phyloP scores from a whole-genome alignment of 768 basidiomycete species.

The Tephrocybe rancida region DNA sequence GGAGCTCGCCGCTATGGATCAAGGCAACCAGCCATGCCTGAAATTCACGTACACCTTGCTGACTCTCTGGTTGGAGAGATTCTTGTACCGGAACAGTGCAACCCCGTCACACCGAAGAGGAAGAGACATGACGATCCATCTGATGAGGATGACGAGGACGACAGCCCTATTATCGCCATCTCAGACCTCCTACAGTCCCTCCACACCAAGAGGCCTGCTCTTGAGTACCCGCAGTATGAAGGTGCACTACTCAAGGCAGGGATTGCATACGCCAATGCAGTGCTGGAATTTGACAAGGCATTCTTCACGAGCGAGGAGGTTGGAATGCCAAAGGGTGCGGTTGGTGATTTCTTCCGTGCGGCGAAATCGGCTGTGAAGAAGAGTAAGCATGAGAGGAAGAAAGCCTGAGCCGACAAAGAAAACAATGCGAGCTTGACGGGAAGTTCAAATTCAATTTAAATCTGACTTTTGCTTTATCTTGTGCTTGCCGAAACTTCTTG shows the following conservation, averaged over 20 bases:
- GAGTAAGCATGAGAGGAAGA: slow-evolving; percentile 2
- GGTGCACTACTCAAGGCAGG: slow-evolving; percentile 1
- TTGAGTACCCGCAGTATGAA: slow-evolving; percentile 12
- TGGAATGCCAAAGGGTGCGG: slow-evolving; percentile 15
- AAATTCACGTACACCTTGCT: too few species aligned
- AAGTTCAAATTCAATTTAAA: too few species aligned
- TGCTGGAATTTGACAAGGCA: slow-evolving; percentile 5
- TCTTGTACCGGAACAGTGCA: too few species aligned
- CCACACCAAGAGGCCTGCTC: slow-evolving; percentile 1
- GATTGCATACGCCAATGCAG: slow-evolving; percentile 16
- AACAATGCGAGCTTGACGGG: too few species aligned
- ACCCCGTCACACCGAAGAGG: too few species aligned
- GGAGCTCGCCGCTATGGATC: too few species aligned
- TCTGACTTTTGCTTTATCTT: too few species aligned
- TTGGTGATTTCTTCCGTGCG: slow-evolving; percentile 3
- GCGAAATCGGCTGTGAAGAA: slow-evolving; percentile 2
- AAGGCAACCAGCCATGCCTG: too few species aligned
- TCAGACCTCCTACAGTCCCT: slow-evolving; percentile 8
- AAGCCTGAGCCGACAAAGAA: too few species aligned
- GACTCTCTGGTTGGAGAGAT: too few species aligned
- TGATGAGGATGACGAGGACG: slow-evolving; percentile 1
- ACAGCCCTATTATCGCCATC: slow-evolving; percentile 3
- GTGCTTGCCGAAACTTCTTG: too few species aligned
- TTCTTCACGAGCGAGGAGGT: slow-evolving; percentile 4
- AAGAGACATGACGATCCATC: not conserved